phyloP scores from a whole-genome alignment of 164 flowering plant genomes.

The Magnolia kwangsiensis region DNA sequence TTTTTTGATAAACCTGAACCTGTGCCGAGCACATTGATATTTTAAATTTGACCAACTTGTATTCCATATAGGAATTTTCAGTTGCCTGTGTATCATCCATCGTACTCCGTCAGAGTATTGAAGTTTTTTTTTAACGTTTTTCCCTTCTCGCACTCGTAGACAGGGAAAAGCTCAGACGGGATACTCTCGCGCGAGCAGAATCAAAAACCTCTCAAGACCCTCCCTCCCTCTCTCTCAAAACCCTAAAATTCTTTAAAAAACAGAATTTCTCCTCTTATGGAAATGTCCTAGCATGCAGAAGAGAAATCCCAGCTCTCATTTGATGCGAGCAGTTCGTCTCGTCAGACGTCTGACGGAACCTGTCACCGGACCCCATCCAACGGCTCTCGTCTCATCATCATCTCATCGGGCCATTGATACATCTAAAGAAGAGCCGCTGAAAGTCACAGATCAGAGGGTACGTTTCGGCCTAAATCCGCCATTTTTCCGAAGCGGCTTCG shows the following conservation, averaged over 20 bases:
- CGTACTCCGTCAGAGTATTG: no score
- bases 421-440: not conserved
- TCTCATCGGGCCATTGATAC: not conserved
- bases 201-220: not conserved
- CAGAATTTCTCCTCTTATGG: not conserved
- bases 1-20: no score
- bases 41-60: no score
- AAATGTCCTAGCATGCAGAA: slow-evolving; percentile 12
- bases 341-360: slow-evolving; percentile 19
- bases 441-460: not conserved
- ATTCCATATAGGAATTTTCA: no score
- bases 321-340: slow-evolving; percentile 27
- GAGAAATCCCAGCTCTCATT: not conserved
- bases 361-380: not conserved
- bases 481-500: not conserved
- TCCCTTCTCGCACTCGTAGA: no score
- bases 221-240: not conserved
- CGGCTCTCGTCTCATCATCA: not conserved
- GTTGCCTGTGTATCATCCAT: no score
- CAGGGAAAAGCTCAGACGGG: no score
- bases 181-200: no score
- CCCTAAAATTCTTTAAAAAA: not conserved
- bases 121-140: no score
- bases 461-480: not conserved
- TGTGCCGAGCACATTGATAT: no score